Conservation (phyloP, 441 rosid species). For the Bruguiera hainesii region DNA sequence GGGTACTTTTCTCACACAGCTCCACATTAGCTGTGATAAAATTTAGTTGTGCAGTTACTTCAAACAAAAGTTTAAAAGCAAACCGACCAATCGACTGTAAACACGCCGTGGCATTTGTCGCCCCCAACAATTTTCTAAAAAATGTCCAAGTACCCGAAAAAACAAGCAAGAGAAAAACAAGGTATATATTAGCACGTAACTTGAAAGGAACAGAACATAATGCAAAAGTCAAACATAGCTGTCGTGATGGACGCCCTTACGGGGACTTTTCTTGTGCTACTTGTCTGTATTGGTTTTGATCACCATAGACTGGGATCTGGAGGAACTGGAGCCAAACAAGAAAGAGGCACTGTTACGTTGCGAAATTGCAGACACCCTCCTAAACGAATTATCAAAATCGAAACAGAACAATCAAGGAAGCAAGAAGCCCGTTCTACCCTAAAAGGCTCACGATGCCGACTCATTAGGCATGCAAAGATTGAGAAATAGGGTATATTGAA, state of each 20-base stretch:
- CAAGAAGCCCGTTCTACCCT: constrained; percentile 7
- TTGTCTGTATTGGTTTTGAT: constrained; percentile 13
- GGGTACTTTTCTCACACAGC: too few relatives aligned
- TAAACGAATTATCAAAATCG: background rate
- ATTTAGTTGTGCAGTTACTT: too few relatives aligned
- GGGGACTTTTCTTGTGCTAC: constrained; percentile 8
- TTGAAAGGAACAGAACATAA: background rate
- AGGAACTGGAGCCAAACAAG: constrained; percentile 14
- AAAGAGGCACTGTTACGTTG: background rate
- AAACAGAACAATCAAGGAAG: background rate
- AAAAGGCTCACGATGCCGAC: constrained; percentile 23
- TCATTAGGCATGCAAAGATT: background rate
- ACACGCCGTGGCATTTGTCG: too few relatives aligned
- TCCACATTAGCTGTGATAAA: too few relatives aligned
- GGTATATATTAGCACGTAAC: background rate
- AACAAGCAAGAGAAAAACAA: background rate
- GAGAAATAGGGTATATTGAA: background rate
- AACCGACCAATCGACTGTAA: too few relatives aligned
- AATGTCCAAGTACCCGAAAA: too few relatives aligned
- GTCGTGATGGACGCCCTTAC: constrained; percentile 8
- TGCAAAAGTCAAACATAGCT: constrained; percentile 26
- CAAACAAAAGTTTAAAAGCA: too few relatives aligned
- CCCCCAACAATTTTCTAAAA: too few relatives aligned
- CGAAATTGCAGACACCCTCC: background rate
- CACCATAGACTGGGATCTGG: background rate